These are phyloP conservation scores for Chlorokybus atmophyticus DNA, from an alignment of 139 green algal species.

Conservation along the genomic window DNA sequence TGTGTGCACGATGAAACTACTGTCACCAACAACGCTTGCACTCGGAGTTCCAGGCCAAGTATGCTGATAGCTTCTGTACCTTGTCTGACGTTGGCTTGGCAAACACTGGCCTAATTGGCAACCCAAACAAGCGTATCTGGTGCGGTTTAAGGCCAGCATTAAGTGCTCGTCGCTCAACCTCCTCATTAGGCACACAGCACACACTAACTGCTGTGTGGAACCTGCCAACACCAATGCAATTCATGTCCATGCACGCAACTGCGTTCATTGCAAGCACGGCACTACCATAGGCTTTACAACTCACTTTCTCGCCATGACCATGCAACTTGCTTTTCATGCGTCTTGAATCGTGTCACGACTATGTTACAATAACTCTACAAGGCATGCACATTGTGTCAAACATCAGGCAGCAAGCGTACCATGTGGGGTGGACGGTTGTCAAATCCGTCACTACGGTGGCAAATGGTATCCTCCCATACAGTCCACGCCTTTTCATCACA, in stretches of 20 bases:
- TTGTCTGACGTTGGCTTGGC: constrained; percentile 32
- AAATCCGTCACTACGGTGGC: constrained; percentile 94
- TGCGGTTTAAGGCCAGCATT: constrained; percentile 32
- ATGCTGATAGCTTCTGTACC: not conserved
- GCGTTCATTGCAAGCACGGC: too few species aligned
- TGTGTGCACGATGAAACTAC: too few species aligned
- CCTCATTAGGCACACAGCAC: constrained; percentile 74
- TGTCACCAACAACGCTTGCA: not conserved
- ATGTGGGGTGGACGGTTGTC: constrained; percentile 93
- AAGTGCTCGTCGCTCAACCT: constrained; percentile 28
- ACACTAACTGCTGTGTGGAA: constrained; percentile 61
- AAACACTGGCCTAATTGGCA: constrained; percentile 90
- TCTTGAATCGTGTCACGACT: too few species aligned
- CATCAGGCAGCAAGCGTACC: too few species aligned
- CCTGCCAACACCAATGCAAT: too few species aligned
- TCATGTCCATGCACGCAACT: too few species aligned
- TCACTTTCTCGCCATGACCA: too few species aligned
- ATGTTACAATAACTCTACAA: too few species aligned
- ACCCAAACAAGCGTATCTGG: constrained; percentile 34
- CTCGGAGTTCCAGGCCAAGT: not conserved
- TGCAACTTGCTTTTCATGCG: too few species aligned
- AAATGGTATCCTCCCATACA: constrained; percentile 60
- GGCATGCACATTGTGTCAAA: too few species aligned
- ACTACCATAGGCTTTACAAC: too few species aligned
- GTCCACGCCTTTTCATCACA: constrained; percentile 23